A percentile compares a stretch with the other conserved stretches of the same genome.
Conservation (phyloP, 139 green algal species). For the Auxenochlorella protothecoides region DNA sequence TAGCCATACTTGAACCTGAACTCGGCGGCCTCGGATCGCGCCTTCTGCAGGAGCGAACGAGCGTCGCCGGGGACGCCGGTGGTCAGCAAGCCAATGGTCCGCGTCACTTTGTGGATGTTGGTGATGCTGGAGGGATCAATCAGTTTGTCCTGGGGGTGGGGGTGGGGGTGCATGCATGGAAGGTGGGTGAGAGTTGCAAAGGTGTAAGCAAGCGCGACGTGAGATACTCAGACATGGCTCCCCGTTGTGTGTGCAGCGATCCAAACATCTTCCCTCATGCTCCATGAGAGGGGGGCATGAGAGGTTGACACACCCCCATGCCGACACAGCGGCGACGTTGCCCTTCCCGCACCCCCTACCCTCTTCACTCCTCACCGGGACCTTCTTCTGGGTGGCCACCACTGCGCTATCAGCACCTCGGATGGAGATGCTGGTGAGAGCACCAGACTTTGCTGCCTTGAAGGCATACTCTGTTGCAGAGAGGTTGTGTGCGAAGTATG, state of each 20-base stretch:
- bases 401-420: conserved; percentile 82
- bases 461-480: conserved; percentile 93
- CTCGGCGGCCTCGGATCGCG: conserved; percentile 77
- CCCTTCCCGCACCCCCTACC: neutral
- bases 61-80: conserved; percentile 81
- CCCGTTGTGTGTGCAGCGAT: no score
- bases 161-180: conserved; percentile 8
- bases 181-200: neutral
- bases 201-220: neutral
- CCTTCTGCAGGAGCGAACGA: conserved; percentile 77
- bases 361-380: conserved; percentile 43
- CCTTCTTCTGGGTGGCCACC: conserved; percentile 87
- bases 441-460: conserved; percentile 86
- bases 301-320: no score
- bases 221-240: no score
- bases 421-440: conserved; percentile 86
- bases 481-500: no score
- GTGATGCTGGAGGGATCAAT: conserved; percentile 83
- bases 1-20: conserved; percentile 94
- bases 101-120: conserved; percentile 83
- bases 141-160: conserved; percentile 81
- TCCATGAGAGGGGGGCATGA: neutral
- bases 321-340: neutral
- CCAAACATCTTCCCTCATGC: no score
- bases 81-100: conserved; percentile 80